Evolutionary conservation across 2,329 filamentous ascomycete species (phyloP).

Genomic region (Claviceps purpurea): DNA sequence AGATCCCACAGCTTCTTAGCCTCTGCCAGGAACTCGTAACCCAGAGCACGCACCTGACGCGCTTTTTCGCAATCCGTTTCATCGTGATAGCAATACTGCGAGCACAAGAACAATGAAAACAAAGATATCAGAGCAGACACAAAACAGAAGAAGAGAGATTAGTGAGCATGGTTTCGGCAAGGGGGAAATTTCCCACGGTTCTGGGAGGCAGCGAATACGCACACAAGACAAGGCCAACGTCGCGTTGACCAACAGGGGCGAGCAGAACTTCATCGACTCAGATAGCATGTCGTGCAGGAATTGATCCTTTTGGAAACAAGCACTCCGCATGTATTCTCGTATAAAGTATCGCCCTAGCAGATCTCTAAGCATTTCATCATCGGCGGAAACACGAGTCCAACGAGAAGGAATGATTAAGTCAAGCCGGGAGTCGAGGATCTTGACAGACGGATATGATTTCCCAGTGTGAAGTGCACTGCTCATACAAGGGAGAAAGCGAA

Average conservation of each 20-base stretch:
- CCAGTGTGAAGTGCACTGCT: background rate
- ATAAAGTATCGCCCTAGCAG: background rate
- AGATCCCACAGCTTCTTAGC: slow-evolving; percentile 18
- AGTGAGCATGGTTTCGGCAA: background rate
- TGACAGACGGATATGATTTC: background rate
- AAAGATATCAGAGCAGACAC: background rate
- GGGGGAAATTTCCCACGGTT: background rate
- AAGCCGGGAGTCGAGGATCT: background rate
- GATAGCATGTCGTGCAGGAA: background rate
- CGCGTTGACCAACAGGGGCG: background rate
- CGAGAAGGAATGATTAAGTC: background rate
- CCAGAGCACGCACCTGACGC: slow-evolving; percentile 15
- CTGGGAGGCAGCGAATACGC: slow-evolving; percentile 8
- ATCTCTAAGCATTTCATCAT: background rate
- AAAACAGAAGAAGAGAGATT: background rate
- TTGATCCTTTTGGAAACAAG: background rate
- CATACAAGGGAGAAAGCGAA: background rate
- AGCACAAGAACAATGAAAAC: background rate
- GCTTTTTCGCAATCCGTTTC: slow-evolving; percentile 11
- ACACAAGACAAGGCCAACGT: slow-evolving; percentile 2
- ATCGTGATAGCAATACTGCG: background rate
- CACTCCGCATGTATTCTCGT: background rate
- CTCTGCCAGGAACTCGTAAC: slow-evolving; percentile 19
- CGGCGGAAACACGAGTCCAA: background rate
- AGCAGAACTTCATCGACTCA: background rate